Evolutionary conservation across 2,329 filamentous ascomycete genomes (phyloP).

Genomic region (Thermomyces lanuginosus): DNA sequence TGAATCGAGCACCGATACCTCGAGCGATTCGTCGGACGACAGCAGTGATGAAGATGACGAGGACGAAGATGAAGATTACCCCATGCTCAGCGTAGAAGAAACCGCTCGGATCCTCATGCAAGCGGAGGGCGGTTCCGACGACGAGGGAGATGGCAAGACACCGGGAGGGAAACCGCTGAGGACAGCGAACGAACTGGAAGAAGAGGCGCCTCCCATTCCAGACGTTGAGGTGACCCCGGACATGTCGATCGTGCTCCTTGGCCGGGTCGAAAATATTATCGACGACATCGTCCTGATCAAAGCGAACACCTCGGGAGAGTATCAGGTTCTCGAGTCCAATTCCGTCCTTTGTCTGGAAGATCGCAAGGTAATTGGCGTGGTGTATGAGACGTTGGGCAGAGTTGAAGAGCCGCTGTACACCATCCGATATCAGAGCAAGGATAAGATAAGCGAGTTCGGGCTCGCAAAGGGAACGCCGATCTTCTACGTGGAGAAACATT

Average conservation of each 20-base stretch:
- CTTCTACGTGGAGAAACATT: slow-evolving; percentile 65
- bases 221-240: slow-evolving; percentile 61
- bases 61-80: slow-evolving; percentile 44
- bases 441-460: slow-evolving; percentile 51
- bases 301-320: slow-evolving; percentile 62
- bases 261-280: slow-evolving; percentile 58
- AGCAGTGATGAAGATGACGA: slow-evolving; percentile 34
- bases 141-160: slow-evolving; percentile 46
- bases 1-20: slow-evolving; percentile 45
- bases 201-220: slow-evolving; percentile 53
- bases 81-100: slow-evolving; percentile 64
- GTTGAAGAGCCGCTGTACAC: slow-evolving; percentile 78
- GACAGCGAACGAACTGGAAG: slow-evolving; percentile 62
- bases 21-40: slow-evolving; percentile 50
- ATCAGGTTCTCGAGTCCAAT: slow-evolving; percentile 67
- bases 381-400: slow-evolving; percentile 74
- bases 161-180: slow-evolving; percentile 40
- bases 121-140: slow-evolving; percentile 62
- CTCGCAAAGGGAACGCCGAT: slow-evolving; percentile 54
- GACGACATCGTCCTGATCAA: slow-evolving; percentile 65
- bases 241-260: slow-evolving; percentile 62
- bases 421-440: slow-evolving; percentile 53
- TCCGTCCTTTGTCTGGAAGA: slow-evolving; percentile 68
- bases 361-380: slow-evolving; percentile 58
- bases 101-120: slow-evolving; percentile 74